A percentile compares a stretch with the other conserved stretches of the same genome.
These are phyloP conservation scores for Nitzschia sp. DNA, from an alignment of 108 stramenopile species.

Conservation along the genomic window DNA sequence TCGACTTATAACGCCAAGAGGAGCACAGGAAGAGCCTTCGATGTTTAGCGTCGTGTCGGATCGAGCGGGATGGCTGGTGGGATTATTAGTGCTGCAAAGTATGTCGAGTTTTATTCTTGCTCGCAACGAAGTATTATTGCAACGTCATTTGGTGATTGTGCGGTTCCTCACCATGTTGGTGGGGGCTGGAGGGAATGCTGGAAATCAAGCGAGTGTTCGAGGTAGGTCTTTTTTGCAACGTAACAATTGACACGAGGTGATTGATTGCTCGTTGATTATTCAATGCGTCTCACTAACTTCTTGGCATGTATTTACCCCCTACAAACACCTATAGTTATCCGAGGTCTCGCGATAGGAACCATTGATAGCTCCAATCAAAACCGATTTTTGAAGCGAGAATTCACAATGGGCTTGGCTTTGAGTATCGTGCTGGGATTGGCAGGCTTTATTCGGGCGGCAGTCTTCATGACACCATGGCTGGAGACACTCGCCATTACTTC, in stretches of 20 bases:
- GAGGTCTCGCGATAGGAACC: constrained; percentile 75
- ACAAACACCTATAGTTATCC: constrained; percentile 68
- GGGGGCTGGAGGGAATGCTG: constrained; percentile 91
- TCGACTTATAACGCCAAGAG: no score
- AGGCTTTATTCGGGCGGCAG: constrained; percentile 67
- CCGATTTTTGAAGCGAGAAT: constrained; percentile 53
- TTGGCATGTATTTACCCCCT: not conserved
- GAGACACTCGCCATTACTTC: constrained; percentile 83
- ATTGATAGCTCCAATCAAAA: constrained; percentile 41
- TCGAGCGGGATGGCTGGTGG: constrained; percentile 86
- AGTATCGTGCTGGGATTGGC: constrained; percentile 62
- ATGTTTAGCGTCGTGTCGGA: constrained; percentile 58
- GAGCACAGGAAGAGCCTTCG: constrained; percentile 16
- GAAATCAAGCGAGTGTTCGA: constrained; percentile 90
- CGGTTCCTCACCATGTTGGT: constrained; percentile 92
- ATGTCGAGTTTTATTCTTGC: constrained; percentile 84
- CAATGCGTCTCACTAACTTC: not conserved
- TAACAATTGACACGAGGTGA: not conserved
- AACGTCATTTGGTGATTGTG: constrained; percentile 83
- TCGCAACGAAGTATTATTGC: constrained; percentile 75
- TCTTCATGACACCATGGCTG: constrained; percentile 60
- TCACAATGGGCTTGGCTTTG: constrained; percentile 61
- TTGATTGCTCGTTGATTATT: not conserved
- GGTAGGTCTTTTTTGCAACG: no score
- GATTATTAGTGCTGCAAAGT: constrained; percentile 83